Percentiles rank a stretch among this genome's conserved stretches.
Conservation (phyloP, 1,284 basidiomycete species). For the Exobasidium rhododendri region DNA sequence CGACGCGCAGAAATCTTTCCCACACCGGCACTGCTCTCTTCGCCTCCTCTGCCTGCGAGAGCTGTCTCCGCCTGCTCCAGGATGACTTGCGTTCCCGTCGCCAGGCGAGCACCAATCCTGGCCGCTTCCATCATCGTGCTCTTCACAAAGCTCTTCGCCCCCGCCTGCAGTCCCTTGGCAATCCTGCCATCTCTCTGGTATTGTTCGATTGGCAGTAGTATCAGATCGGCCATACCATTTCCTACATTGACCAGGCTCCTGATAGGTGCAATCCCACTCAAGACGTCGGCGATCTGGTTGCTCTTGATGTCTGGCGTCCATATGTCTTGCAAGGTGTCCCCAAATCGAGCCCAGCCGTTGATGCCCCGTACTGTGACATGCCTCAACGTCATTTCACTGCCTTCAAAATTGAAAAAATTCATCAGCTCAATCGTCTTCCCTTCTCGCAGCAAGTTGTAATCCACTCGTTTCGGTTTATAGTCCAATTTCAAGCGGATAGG, state of each 20-base stretch:
- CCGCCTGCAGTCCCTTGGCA: conserved; percentile 87
- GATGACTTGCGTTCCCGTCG: conserved; percentile 95
- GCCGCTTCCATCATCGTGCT: conserved; percentile 91
- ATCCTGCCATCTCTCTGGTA: conserved; percentile 95
- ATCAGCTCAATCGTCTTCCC: conserved; percentile 93
- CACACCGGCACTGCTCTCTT: conserved; percentile 58
- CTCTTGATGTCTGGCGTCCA: conserved; percentile 99
- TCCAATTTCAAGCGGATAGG: conserved; percentile 82
- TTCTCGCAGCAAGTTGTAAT: conserved; percentile 75
- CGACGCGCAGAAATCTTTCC: background rate
- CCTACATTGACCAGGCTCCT: conserved; percentile 87
- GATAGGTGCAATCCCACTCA: conserved; percentile 94
- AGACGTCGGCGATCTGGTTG: conserved; percentile 92
- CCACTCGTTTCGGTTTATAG: conserved; percentile 95
- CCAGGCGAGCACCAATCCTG: conserved; percentile 87
- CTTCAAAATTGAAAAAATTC: conserved; percentile 99
- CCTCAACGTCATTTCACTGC: conserved; percentile 92
- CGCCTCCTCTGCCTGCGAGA: conserved; percentile 64
- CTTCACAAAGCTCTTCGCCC: conserved; percentile 84
- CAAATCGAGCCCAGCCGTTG: conserved; percentile 80
- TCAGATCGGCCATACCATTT: conserved; percentile 89
- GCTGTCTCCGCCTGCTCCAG: conserved; percentile 92
- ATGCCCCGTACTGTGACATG: conserved; percentile 87
- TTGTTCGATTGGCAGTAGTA: conserved; percentile 91
- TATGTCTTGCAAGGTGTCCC: conserved; percentile 86